Base-by-base conservation (phyloP, 495 filamentous ascomycete genomes). In the Penicillium antarcticum region DNA sequence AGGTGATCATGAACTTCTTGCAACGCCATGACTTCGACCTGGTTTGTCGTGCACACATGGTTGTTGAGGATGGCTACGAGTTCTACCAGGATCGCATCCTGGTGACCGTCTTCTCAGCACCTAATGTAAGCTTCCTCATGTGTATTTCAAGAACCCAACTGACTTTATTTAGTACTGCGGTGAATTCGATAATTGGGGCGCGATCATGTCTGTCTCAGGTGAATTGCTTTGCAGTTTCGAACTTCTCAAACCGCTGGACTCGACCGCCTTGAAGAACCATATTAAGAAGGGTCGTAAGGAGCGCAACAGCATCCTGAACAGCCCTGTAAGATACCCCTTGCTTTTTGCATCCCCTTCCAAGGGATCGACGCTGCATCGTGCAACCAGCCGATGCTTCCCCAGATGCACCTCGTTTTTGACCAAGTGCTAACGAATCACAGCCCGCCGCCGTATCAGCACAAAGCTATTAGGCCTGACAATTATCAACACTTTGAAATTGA, bases 161-260 rank as follows among this genome's bases (percentile, higher is more conserved):
- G 32, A 59, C 49, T 35, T 34, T 41, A 16, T 48, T 9, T 58
- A 96, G 91, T 99, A 99, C 65, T 99, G 94, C 62, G 94, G 94
- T 54, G 94, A 99, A 71, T 99, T 99, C 61, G 94, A 99, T 65
- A 99, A 99, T 48, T 97, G 94, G 90, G 94, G 94, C 13, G 94
- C 94, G 38, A 91, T 97, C 51, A 99, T 99, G 94, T 95, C 92
- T 9, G 94, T 99, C 12, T 95, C 90, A 1, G 81, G 81, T 10
- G 92, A 97, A 67, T 75, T 99, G 36, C 80, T 99, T 6, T 99
- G 94, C 71, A 96, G 91, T 68, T 99, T 99, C 68, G 94, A 99
- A 71, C 73, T 97, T 16, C 76, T 99, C 55, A 99, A 99, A 63
- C 94, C 94, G 12, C 75, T 99, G 57, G 94, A 99, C 68, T 96